Conservation (phyloP, 768 basidiomycete species). For the Psilocybe subaeruginosa region DNA sequence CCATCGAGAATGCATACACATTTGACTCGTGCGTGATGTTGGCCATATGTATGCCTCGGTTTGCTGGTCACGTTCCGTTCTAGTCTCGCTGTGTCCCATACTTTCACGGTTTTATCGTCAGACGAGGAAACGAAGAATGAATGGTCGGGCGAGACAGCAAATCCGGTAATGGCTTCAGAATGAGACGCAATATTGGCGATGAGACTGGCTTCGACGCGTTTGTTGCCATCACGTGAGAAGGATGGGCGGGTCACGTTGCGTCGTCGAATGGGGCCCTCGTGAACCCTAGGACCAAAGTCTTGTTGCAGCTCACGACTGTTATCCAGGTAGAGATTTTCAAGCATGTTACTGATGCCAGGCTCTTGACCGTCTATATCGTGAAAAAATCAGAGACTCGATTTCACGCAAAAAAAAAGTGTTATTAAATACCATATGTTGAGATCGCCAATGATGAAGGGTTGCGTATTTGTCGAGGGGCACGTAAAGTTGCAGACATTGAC, state of each 20-base stretch:
- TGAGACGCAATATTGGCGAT: slow-evolving; percentile 88
- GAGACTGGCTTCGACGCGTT: slow-evolving; percentile 76
- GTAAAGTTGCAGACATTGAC: slow-evolving; percentile 59
- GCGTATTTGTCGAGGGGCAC: slow-evolving; percentile 50
- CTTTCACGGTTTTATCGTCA: slow-evolving; percentile 70
- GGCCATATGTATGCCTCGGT: slow-evolving; percentile 65
- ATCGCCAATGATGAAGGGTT: slow-evolving; percentile 60
- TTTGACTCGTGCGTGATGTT: slow-evolving; percentile 63
- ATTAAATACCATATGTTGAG: slow-evolving; percentile 65
- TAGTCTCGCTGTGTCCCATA: slow-evolving; percentile 17
- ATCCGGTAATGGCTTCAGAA: slow-evolving; percentile 72
- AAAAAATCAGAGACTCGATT: slow-evolving; percentile 6
- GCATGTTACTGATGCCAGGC: slow-evolving; percentile 82
- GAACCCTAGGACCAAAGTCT: slow-evolving; percentile 90
- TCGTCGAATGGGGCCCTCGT: slow-evolving; percentile 79
- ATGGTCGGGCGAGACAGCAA: slow-evolving; percentile 92
- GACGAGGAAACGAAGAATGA: slow-evolving; percentile 93
- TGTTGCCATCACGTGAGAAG: slow-evolving; percentile 65
- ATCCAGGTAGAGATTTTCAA: slow-evolving; percentile 90
- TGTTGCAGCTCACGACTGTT: slow-evolving; percentile 83
- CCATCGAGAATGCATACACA: slow-evolving; percentile 83
- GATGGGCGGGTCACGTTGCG: slow-evolving; percentile 73
- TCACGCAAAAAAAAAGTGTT: slow-evolving; percentile 19
- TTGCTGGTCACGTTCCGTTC: slow-evolving; percentile 24
- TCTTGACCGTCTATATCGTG: slow-evolving; percentile 77